Conservation (phyloP, 306 rosid species). For the Spatholobus suberectus region DNA sequence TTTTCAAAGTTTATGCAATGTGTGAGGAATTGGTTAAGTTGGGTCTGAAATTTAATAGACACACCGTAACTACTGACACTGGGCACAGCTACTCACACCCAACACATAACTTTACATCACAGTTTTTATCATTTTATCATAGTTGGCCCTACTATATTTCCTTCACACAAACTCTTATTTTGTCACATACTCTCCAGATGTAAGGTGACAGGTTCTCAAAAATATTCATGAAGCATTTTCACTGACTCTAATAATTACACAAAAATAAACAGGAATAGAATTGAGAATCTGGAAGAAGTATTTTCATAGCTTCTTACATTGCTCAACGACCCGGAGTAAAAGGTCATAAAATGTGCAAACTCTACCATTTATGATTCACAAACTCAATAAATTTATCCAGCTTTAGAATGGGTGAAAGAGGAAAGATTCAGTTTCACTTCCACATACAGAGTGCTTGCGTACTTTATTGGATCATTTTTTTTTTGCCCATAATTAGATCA, state of each 20-base stretch:
- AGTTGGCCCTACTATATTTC: background rate
- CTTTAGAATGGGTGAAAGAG: background rate
- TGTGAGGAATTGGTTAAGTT: slow-evolving; percentile 33
- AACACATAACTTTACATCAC: background rate
- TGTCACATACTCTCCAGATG: background rate
- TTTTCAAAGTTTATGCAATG: background rate
- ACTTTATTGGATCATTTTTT: background rate
- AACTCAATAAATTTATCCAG: slow-evolving; percentile 36
- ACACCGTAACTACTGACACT: slow-evolving; percentile 30
- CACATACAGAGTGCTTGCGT: background rate
- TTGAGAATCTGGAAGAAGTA: slow-evolving; percentile 8
- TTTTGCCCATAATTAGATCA: background rate
- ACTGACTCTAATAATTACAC: slow-evolving; percentile 25
- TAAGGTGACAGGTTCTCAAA: background rate
- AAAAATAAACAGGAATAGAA: slow-evolving; percentile 31
- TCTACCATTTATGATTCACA: slow-evolving; percentile 19
- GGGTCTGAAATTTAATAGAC: slow-evolving; percentile 45
- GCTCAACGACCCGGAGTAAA: slow-evolving; percentile 21
- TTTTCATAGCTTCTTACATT: slow-evolving; percentile 6
- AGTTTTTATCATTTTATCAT: background rate
- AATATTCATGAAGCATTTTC: background rate
- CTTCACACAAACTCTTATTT: background rate
- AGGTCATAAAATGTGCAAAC: slow-evolving; percentile 34
- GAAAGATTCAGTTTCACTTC: background rate
- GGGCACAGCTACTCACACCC: background rate